A percentile compares a stretch with the other conserved stretches of the same genome.
Conservation (phyloP, 495 filamentous ascomycete species). For the Trichoderma asperelloides region DNA sequence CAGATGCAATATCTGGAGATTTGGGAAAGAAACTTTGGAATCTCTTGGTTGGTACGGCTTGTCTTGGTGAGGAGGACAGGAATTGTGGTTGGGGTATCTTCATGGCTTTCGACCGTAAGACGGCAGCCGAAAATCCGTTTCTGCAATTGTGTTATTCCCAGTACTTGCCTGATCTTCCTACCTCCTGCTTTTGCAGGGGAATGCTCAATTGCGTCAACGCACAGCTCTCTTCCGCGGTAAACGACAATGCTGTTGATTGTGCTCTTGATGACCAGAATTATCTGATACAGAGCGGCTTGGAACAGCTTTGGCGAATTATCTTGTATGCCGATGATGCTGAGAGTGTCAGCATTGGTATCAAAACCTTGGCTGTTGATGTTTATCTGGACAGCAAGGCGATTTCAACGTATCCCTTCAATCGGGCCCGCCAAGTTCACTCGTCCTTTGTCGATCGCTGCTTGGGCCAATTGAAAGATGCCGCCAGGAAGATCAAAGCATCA, state of each 20-base stretch:
- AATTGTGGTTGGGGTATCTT: conserved; percentile 59
- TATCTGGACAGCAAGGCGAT: conserved; percentile 53
- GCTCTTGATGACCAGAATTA: conserved; percentile 34
- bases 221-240: conserved; percentile 30
- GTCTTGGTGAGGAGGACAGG: conserved; percentile 46
- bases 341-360: conserved; percentile 60
- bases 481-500: conserved; percentile 46
- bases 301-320: conserved; percentile 78
- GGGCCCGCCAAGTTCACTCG: conserved; percentile 57
- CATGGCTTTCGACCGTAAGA: conserved; percentile 38
- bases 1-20: conserved; percentile 50
- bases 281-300: conserved; percentile 47
- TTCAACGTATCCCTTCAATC: conserved; percentile 31
- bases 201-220: conserved; percentile 56
- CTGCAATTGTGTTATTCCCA: conserved; percentile 55
- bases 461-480: conserved; percentile 61
- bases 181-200: conserved; percentile 56
- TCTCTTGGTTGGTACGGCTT: conserved; percentile 52
- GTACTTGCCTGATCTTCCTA: conserved; percentile 55
- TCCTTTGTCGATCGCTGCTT: conserved; percentile 70
- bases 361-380: conserved; percentile 56
- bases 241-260: conserved; percentile 25
- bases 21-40: conserved; percentile 59
- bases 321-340: conserved; percentile 58
- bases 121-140: conserved; percentile 47